Conservation (phyloP, 257 asterid species). For the Hygrophila difformis region DNA sequence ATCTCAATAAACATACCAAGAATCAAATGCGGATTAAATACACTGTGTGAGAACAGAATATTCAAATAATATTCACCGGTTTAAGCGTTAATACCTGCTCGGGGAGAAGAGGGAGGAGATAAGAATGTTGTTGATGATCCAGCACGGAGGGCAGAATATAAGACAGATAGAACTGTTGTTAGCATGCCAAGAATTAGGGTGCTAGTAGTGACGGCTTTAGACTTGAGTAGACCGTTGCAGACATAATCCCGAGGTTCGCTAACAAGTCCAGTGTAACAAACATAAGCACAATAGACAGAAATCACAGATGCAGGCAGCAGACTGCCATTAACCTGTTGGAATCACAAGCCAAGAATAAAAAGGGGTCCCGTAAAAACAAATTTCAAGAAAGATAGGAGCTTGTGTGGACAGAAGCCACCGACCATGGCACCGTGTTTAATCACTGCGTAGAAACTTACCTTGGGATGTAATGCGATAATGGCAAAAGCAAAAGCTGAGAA, state of each 20-base stretch:
- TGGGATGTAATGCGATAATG: constrained; percentile 73
- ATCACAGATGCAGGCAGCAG: constrained; percentile 94
- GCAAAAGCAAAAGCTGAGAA: constrained; percentile 72
- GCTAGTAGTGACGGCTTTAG: constrained; percentile 60
- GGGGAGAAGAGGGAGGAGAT: constrained; percentile 90
- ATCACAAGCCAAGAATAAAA: too few species aligned
- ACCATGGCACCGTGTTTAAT: too few species aligned
- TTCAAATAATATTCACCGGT: too few species aligned
- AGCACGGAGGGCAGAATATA: constrained; percentile 92
- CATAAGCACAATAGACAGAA: constrained; percentile 86
- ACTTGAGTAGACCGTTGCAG: constrained; percentile 86
- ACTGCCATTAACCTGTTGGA: constrained; percentile 85
- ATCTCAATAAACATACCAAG: too few species aligned
- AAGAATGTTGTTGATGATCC: constrained; percentile 91
- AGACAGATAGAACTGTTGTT: constrained; percentile 77
- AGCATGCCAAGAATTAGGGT: constrained; percentile 92
- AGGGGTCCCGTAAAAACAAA: background rate
- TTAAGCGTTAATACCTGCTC: constrained; percentile 52
- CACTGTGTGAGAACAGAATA: too few species aligned
- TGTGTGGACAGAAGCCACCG: too few species aligned
- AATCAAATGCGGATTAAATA: too few species aligned
- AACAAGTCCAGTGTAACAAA: constrained; percentile 89
- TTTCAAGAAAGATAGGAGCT: too few species aligned
- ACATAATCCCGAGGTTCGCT: constrained; percentile 83
- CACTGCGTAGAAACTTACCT: constrained; percentile 29